Base-by-base conservation (phyloP, 108 stramenopile species). In the Pseudonitzschia pungens region DNA sequence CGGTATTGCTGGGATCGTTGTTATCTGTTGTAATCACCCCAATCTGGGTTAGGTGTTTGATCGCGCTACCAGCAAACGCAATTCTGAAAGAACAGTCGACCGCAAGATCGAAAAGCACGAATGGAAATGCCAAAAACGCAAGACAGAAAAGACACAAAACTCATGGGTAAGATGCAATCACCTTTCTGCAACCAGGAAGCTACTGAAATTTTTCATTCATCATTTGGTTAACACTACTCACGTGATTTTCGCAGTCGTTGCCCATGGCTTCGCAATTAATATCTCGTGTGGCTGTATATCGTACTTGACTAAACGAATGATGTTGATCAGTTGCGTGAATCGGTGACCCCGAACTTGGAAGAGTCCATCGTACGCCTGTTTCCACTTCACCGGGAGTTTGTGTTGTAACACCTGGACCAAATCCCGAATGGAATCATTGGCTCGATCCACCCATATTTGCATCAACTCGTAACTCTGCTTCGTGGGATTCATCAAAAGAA, bases 391-490 rank as follows among this genome's bases (percentile, higher is more conserved):
- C 0, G 76, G 72, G 14, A 86, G 65, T 6, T 72, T 63, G 27
- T 67, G 53, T 52, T 79, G 81, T 9, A 82, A 48, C 1, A 76
- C 68, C 12, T 82, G 70, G 27, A 86, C 45, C 18, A 86, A 78
- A 75, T 82, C 81, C 24, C 81, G 65, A 26, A 80, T 81, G 12
- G 70, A 68, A 65, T 86, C 85, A 4, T 63, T 44, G 14, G 55
- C 48, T n/a, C 58, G 50, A 62, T 86, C 81, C 26, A 87, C 74
- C 80, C 75, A 84, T 20, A 87, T 52, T 64, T 78, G 86, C 59
- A 87, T 65, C 20, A 87, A 29, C 52, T 84, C 83, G 52, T 84
- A 87, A 31, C 43, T 48, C 40, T 84, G 72, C 8, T 48, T 44
- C 0, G 53, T 26, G 24, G 79, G 74, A 72, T 84, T 81, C 81